Base-by-base conservation (phyloP, 2,329 filamentous ascomycete genomes). In the Geosmithia flava region DNA sequence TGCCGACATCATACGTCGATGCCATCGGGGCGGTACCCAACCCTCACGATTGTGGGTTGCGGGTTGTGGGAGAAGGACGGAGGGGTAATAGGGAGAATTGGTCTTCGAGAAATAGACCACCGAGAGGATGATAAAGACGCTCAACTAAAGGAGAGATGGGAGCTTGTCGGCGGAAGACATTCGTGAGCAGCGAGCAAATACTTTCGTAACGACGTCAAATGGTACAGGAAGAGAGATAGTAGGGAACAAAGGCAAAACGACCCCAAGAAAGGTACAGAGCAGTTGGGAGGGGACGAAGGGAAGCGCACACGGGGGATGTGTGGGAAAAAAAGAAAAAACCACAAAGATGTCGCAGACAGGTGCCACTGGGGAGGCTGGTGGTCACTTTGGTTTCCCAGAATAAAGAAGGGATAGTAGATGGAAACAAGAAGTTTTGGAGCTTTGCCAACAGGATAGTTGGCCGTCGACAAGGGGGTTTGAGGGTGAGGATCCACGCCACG, bases 1-100 rank as follows among this genome's bases (percentile, higher is more conserved):
- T 97, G 63, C 91, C 93, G 63, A 96, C 81, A 76, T 97, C 90
- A 72, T 94, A 97, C 65, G 80, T 87, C 69, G 94, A 86, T 73
- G 88, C 87, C 90, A 95, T 95, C 68, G 63, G 66, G 65, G 50
- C 29, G 47, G 16, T 48, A 42, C 42, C 43, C 47, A 41, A 48
- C 47, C n/a, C 45, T 44, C 23, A 27, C 40, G 42, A 41, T 20
- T 40, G 13, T 48, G 42, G 40, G 46, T 41, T 43, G 48, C 23
- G 49, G 44, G 46, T 41, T 43, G 48, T 30, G 49, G 44, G 27
- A 46, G 13, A 40, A 45, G 8, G 20, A 23, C 56, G 50, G 49
- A 15, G 42, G 47, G 49, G 52, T 44, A 50, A 50, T 51, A 51
- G 48, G 55, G 51, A 52, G 54, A 54, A 49, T 3, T 7, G 33